These are phyloP conservation scores for Debaryomyces coudertii DNA, from an alignment of 1,139 yeast species.

Conservation along the genomic window DNA sequence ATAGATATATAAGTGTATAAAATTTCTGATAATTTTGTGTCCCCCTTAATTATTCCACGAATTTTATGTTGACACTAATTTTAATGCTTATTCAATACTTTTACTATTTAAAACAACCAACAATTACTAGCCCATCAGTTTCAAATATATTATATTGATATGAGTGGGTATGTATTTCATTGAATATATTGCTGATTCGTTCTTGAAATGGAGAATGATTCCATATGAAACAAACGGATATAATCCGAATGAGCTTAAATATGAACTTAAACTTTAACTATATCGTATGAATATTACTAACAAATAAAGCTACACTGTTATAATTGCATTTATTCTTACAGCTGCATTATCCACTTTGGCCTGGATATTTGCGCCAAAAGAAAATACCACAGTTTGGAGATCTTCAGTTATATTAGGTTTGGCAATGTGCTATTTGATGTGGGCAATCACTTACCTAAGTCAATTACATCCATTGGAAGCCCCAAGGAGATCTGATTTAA, in stretches of 20 bases:
- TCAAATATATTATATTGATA: conserved; percentile 5
- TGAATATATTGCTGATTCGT: background rate
- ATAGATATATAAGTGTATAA: background rate
- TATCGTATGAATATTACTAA: conserved; percentile 6
- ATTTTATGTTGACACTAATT: background rate
- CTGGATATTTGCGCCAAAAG: conserved; percentile 65
- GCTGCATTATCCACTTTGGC: conserved; percentile 63
- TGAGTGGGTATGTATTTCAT: conserved; percentile 36
- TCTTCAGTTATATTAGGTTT: conserved; percentile 80
- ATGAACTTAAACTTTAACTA: background rate
- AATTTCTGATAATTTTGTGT: conserved; percentile 7
- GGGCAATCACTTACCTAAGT: conserved; percentile 87
- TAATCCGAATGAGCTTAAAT: background rate
- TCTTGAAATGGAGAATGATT: background rate
- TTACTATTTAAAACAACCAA: background rate
- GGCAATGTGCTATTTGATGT: conserved; percentile 90
- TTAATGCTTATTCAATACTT: background rate
- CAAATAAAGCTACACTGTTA: conserved; percentile 66
- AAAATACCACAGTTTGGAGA: conserved; percentile 79
- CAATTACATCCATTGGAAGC: conserved; percentile 82
- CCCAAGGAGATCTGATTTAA: conserved; percentile 76
- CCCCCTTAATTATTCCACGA: conserved; percentile 4
- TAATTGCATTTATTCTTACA: conserved; percentile 64
- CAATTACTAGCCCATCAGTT: background rate
- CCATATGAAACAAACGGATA: background rate